phyloP scores from a whole-genome alignment of 108 stramenopile species.

The Asterionellopsis glacialis region DNA sequence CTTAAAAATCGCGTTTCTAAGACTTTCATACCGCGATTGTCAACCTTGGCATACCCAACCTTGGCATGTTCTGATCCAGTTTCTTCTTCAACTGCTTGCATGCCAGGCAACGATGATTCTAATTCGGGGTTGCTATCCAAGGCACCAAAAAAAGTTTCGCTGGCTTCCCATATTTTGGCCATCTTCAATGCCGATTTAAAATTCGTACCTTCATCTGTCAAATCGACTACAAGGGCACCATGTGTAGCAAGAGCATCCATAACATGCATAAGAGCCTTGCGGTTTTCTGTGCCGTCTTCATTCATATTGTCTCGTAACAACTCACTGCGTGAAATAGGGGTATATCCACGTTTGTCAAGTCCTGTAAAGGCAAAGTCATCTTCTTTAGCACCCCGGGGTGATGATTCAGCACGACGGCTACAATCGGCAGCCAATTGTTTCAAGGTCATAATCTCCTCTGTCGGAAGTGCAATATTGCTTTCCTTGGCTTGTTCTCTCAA shows the following conservation, averaged over 20 bases:
- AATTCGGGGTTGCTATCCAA: slow-evolving; percentile 8
- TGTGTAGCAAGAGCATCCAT: slow-evolving; percentile 85
- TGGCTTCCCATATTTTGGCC: slow-evolving; percentile 64
- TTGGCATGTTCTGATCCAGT: slow-evolving; percentile 61
- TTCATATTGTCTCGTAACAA: slow-evolving; percentile 32
- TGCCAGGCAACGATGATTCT: slow-evolving; percentile 32
- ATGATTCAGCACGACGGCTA: slow-evolving; percentile 36
- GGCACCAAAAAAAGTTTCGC: slow-evolving; percentile 42
- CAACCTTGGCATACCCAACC: slow-evolving; percentile 59
- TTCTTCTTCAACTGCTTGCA: slow-evolving; percentile 42
- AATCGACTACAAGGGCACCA: slow-evolving; percentile 74
- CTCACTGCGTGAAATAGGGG: slow-evolving; percentile 53
- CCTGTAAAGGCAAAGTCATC: slow-evolving; percentile 53
- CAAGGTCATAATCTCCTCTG: slow-evolving; percentile 47
- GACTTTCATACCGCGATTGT: slow-evolving; percentile 65
- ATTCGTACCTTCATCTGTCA: slow-evolving; percentile 58
- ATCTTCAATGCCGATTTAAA: slow-evolving; percentile 42
- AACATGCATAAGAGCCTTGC: slow-evolving; percentile 66
- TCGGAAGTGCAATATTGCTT: slow-evolving; percentile 34
- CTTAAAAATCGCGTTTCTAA: slow-evolving; percentile 65
- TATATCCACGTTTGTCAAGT: slow-evolving; percentile 52
- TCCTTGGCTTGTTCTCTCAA: slow-evolving; percentile 56
- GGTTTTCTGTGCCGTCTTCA: slow-evolving; percentile 58
- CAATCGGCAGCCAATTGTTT: slow-evolving; percentile 51
- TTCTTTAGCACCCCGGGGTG: slow-evolving; percentile 44